These are phyloP conservation scores for Pythium vanterpoolii DNA, from an alignment of 352 stramenopile genomes.

Conservation along the genomic window DNA sequence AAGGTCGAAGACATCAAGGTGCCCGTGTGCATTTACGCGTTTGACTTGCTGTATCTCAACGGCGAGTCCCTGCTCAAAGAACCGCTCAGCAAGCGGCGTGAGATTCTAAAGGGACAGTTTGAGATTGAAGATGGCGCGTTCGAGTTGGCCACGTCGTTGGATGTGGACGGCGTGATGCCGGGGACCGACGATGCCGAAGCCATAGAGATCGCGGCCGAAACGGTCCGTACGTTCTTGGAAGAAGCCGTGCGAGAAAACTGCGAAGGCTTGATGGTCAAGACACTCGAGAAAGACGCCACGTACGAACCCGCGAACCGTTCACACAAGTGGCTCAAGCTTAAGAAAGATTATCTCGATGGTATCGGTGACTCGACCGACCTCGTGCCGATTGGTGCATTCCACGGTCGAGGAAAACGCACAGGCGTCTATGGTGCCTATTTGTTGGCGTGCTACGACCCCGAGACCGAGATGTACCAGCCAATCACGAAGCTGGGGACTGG, in stretches of 20 bases:
- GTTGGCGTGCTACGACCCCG: conserved; percentile 97
- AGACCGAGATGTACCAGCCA: conserved; percentile 97
- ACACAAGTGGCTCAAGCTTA: conserved; percentile 99
- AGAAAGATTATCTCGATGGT: conserved; percentile 99
- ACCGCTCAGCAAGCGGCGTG: conserved; percentile 88
- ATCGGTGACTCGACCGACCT: conserved; percentile 98
- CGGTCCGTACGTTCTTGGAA: conserved; percentile 93
- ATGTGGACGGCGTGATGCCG: conserved; percentile 82
- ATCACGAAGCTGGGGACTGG: conserved; percentile 99
- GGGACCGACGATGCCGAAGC: conserved; percentile 85
- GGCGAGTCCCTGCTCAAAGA: conserved; percentile 92
- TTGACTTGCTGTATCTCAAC: conserved; percentile 99
- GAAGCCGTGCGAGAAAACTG: conserved; percentile 92
- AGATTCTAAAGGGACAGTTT: conserved; percentile 92
- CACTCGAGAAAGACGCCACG: conserved; percentile 93
- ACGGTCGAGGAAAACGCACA: conserved; percentile 94
- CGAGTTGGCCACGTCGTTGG: conserved; percentile 91
- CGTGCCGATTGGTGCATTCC: conserved; percentile 98
- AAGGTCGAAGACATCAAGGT: conserved; percentile 90
- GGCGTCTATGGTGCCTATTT: conserved; percentile 98
- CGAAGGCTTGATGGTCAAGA: conserved; percentile 99
- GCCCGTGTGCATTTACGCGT: conserved; percentile 93
- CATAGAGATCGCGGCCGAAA: conserved; percentile 82
- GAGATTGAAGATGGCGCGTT: conserved; percentile 91
- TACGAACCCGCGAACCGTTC: conserved; percentile 98